phyloP scores from a whole-genome alignment of 2,329 filamentous ascomycete genomes.

The Cladorrhinum sp. region DNA sequence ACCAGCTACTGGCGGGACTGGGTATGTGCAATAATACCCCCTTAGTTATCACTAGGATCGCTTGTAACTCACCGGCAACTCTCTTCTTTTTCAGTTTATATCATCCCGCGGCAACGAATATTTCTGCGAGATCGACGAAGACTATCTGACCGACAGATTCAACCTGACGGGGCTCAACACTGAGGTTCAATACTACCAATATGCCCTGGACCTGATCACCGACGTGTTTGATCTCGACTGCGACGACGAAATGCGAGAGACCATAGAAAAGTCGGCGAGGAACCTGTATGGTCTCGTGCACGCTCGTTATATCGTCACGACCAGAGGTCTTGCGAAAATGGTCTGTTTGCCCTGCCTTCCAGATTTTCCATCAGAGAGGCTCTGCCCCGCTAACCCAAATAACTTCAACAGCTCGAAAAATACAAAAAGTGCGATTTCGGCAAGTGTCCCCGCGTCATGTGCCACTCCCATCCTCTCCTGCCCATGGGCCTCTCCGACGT shows the following conservation, averaged over 20 bases:
- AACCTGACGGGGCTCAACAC: conserved; percentile 96
- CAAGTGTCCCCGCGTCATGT: conserved; percentile 95
- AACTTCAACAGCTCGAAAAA: conserved; percentile 78
- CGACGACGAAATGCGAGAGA: conserved; percentile 96
- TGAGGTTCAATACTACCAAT: conserved; percentile 98
- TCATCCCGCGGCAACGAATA: conserved; percentile 97
- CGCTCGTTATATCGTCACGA: conserved; percentile 94
- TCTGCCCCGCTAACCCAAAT: conserved; percentile 1
- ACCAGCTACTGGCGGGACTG: conserved; percentile 99
- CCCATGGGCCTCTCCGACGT: conserved; percentile 93
- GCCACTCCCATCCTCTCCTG: conserved; percentile 86
- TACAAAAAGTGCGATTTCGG: conserved; percentile 98
- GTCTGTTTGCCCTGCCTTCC: conserved; percentile 48
- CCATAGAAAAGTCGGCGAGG: conserved; percentile 93
- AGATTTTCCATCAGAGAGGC: neutral
- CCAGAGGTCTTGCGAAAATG: conserved; percentile 92
- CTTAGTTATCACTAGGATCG: neutral
- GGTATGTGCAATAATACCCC: conserved; percentile 59
- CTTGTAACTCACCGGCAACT: conserved; percentile 24
- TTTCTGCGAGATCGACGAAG: conserved; percentile 99
- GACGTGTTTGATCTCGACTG: conserved; percentile 99
- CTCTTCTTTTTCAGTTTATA: conserved; percentile 68
- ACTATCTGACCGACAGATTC: conserved; percentile 96
- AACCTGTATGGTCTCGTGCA: conserved; percentile 96
- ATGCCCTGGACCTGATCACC: conserved; percentile 94